Evolutionary conservation across 2,329 filamentous ascomycete genomes (phyloP).

Genomic region (Venturia pyrina): DNA sequence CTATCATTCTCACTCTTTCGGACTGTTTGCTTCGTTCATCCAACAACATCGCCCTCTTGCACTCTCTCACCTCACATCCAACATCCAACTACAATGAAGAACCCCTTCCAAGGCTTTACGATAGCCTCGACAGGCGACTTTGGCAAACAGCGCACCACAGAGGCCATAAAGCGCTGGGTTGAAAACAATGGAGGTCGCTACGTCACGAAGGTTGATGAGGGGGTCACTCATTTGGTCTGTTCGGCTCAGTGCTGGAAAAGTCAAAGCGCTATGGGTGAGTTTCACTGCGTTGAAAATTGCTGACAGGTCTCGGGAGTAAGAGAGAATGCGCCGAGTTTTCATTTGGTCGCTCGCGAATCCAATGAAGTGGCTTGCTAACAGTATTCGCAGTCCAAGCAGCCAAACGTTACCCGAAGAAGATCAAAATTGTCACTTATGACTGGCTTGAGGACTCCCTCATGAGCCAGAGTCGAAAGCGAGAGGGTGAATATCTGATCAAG

Average conservation of each 20-base stretch:
- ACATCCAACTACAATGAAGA: constrained; percentile 23
- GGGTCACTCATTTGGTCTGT: constrained; percentile 65
- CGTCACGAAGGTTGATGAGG: constrained; percentile 37
- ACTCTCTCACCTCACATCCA: not conserved
- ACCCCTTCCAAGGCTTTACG: constrained; percentile 41
- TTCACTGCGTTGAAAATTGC: too few relatives aligned
- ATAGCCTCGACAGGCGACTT: constrained; percentile 53
- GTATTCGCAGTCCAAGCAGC: not conserved
- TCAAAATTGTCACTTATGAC: constrained; percentile 30
- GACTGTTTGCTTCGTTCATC: not conserved
- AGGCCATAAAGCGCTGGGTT: constrained; percentile 58
- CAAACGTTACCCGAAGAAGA: constrained; percentile 5
- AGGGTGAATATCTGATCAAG: constrained; percentile 25
- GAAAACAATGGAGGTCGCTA: constrained; percentile 51
- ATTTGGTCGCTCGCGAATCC: too few relatives aligned
- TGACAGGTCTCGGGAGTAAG: too few relatives aligned
- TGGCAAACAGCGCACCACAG: constrained; percentile 34
- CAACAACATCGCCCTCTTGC: not conserved
- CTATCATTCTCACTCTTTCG: too few relatives aligned
- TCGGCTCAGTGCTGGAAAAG: constrained; percentile 51
- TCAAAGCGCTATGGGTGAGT: constrained; percentile 29
- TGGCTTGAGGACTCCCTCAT: constrained; percentile 42
- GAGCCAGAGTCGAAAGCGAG: constrained; percentile 21
- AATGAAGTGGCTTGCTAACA: not conserved
- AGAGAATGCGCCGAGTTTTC: too few relatives aligned